These are phyloP conservation scores for Xerocomellus chrysenteron DNA, from an alignment of 768 basidiomycete genomes.

Conservation along the genomic window DNA sequence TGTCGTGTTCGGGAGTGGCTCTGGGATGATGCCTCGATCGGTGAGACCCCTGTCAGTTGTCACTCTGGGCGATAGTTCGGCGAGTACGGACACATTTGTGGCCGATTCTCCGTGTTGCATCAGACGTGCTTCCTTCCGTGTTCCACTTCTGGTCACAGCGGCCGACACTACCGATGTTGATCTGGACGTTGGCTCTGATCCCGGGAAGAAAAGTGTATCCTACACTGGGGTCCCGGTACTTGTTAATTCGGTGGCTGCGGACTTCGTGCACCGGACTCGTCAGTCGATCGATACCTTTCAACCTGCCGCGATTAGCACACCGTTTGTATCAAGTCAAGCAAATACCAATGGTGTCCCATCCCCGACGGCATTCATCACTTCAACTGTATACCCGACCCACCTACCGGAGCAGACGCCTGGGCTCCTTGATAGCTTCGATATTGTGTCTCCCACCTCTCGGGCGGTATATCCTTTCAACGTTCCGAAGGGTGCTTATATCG, in stretches of 20 bases:
- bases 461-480: constrained; percentile 2
- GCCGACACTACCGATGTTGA: not conserved
- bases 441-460: constrained; percentile 6
- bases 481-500: constrained; percentile 1
- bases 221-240: not conserved
- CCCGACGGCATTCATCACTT: not conserved
- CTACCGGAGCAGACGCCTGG: not conserved
- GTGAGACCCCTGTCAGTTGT: constrained; percentile 6
- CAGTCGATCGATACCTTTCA: constrained; percentile 6
- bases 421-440: not conserved
- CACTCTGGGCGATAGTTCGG: constrained; percentile 10
- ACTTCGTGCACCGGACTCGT: not conserved
- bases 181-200: not conserved
- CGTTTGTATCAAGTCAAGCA: not conserved
- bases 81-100: constrained; percentile 24
- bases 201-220: not conserved
- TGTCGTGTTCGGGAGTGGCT: not conserved
- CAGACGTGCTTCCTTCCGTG: constrained; percentile 6
- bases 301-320: constrained; percentile 20
- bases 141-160: constrained; percentile 4
- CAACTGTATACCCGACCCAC: not conserved
- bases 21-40: constrained; percentile 1
- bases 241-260: not conserved
- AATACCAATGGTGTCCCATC: not conserved
- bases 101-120: constrained; percentile 19